Conservation (phyloP, 2,329 filamentous ascomycete species). For the Diaporthe citriasiana region DNA sequence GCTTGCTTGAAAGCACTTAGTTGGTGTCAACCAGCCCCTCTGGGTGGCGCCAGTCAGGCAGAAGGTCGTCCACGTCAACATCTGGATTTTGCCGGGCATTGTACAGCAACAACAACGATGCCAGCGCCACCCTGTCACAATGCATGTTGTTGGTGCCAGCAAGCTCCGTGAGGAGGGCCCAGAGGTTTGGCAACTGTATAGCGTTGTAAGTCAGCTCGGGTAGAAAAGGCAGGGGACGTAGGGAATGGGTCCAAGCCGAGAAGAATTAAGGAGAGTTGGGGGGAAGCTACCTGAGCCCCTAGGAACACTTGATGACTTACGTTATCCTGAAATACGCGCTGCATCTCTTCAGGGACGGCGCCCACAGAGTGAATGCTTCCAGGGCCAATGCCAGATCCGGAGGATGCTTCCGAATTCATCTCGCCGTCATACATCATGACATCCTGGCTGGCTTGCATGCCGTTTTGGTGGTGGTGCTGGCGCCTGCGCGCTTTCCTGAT, state of each 20-base stretch:
- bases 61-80: conserved; percentile 9
- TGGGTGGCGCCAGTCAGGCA: conserved; percentile 13
- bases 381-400: background rate
- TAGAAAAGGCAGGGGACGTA: background rate
- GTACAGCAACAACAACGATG: background rate
- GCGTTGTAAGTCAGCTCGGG: background rate
- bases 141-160: conserved; percentile 27
- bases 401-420: conserved; percentile 15
- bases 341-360: conserved; percentile 16
- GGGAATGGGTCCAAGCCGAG: background rate
- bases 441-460: conserved; percentile 5
- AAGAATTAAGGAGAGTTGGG: background rate
- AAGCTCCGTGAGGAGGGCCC: conserved; percentile 16
- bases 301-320: conserved; percentile 27
- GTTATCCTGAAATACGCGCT: conserved; percentile 27
- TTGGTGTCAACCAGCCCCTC: background rate
- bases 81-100: conserved; percentile 18
- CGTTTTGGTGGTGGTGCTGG: conserved; percentile 16
- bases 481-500: conserved; percentile 11
- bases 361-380: conserved; percentile 5
- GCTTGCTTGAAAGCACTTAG: background rate
- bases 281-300: conserved; percentile 26
- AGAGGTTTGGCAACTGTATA: conserved; percentile 2
- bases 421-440: conserved; percentile 26
- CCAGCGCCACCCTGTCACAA: conserved; percentile 5